These are phyloP conservation scores for Chrysoporthe puriensis DNA, from an alignment of 2,329 filamentous ascomycete species.

Conservation along the genomic window DNA sequence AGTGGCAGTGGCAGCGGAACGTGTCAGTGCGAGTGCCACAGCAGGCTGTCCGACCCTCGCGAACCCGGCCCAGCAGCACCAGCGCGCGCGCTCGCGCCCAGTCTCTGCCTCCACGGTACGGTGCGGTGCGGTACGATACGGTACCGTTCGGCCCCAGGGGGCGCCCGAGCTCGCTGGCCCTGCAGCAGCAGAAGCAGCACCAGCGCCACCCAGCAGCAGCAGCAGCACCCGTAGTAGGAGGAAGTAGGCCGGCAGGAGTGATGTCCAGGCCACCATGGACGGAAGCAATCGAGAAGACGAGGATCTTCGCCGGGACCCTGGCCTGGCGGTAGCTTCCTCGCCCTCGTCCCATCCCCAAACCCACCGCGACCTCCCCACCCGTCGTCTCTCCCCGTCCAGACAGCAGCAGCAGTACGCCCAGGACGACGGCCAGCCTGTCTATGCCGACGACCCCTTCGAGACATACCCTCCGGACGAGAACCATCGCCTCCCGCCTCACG, in stretches of 20 bases:
- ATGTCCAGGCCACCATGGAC: slow-evolving; percentile 52
- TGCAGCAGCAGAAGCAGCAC: too few species aligned
- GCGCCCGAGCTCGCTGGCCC: slow-evolving; percentile 14
- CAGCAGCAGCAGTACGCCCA: slow-evolving; percentile 16
- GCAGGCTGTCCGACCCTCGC: neutral
- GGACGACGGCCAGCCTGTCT: slow-evolving; percentile 35
- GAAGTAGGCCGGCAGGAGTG: slow-evolving; percentile 35
- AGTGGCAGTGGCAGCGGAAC: neutral
- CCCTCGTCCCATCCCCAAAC: slow-evolving; percentile 35
- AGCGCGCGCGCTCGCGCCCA: neutral
- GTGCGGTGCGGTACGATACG: neutral
- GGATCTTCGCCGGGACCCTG: slow-evolving; percentile 38
- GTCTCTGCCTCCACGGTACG: neutral
- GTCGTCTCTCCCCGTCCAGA: slow-evolving; percentile 28
- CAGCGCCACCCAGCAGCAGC: too few species aligned
- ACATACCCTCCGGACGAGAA: slow-evolving; percentile 11
- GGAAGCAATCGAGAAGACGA: slow-evolving; percentile 49
- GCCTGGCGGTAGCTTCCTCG: slow-evolving; percentile 40
- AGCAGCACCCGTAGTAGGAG: slow-evolving; percentile 10
- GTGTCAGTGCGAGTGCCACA: neutral
- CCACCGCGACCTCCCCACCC: slow-evolving; percentile 36
- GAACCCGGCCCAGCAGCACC: neutral
- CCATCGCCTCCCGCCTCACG: slow-evolving; percentile 6
- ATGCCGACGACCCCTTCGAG: slow-evolving; percentile 34
- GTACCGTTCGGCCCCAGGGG: slow-evolving; percentile 2